phyloP scores from a whole-genome alignment of 495 filamentous ascomycete species.

The Oidiodendron maius region DNA sequence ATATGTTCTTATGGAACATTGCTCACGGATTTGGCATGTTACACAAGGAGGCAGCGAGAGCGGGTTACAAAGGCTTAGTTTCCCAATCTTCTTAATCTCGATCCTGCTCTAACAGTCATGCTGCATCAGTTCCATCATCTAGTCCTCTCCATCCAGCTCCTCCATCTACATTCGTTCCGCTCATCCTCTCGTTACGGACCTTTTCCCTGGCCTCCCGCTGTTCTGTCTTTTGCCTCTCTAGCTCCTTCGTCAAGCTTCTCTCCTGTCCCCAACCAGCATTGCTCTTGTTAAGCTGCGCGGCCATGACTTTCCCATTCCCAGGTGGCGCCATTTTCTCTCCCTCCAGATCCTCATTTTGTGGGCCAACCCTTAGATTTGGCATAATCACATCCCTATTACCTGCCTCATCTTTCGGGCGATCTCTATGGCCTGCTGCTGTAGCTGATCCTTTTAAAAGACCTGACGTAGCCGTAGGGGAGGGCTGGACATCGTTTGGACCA shows the following conservation, averaged over 20 bases:
- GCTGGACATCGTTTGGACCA: conserved; percentile 9
- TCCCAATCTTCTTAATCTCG: background rate
- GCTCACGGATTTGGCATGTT: conserved; percentile 9
- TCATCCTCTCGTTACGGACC: conserved; percentile 9
- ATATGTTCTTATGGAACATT: too few relatives aligned
- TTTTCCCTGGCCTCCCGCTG: conserved; percentile 17
- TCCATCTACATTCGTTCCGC: conserved; percentile 15
- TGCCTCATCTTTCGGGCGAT: conserved; percentile 18
- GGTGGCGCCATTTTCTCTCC: conserved; percentile 19
- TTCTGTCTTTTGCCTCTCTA: conserved; percentile 23
- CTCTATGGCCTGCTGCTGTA: conserved; percentile 18
- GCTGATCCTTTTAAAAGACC: conserved; percentile 17
- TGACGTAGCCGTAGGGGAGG: conserved; percentile 12
- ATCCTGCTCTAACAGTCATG: conserved; percentile 5
- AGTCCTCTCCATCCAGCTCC: conserved; percentile 12
- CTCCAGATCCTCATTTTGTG: conserved; percentile 20
- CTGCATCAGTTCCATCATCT: conserved; percentile 15
- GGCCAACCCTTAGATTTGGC: conserved; percentile 13
- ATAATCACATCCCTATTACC: conserved; percentile 20
- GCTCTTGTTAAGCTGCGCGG: conserved; percentile 21
- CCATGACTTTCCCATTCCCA: conserved; percentile 22
- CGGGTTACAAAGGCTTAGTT: background rate
- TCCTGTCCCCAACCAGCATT: conserved; percentile 23
- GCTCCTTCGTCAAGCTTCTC: conserved; percentile 15
- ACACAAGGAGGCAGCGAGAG: conserved; percentile 10